A percentile compares a stretch with the other conserved stretches of the same genome.
These are phyloP conservation scores for Pestalotiopsis sp. DNA, from an alignment of 2,329 filamentous ascomycete species.

Conservation along the genomic window DNA sequence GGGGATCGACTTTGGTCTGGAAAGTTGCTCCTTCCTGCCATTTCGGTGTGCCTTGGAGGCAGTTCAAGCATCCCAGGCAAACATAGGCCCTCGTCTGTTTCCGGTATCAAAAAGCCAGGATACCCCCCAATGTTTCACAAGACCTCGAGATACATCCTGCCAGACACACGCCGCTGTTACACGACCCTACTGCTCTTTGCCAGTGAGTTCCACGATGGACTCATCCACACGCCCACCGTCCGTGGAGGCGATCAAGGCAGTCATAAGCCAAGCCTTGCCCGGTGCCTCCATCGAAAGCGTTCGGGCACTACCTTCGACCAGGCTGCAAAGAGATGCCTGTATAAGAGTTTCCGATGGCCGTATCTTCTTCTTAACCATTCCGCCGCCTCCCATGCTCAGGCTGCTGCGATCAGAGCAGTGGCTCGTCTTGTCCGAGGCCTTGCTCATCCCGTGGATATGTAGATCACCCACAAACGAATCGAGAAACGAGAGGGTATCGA, in stretches of 20 bases:
- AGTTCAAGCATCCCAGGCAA: conserved; percentile 21
- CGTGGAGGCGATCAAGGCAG: conserved; percentile 35
- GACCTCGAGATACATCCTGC: conserved; percentile 28
- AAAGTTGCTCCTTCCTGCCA: conserved; percentile 9
- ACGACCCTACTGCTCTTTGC: conserved; percentile 24
- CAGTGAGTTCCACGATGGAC: conserved; percentile 36
- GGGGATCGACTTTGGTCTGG: conserved; percentile 3
- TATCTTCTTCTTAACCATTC: conserved; percentile 42
- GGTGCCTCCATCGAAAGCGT: conserved; percentile 35
- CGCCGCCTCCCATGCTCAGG: conserved; percentile 43
- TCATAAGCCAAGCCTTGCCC: conserved; percentile 37
- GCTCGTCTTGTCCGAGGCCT: conserved; percentile 46
- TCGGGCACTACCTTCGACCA: conserved; percentile 26
- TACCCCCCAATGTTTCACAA: conserved; percentile 30
- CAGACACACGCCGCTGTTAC: conserved; percentile 25
- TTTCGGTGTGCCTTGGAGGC: conserved; percentile 24
- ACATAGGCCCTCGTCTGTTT: conserved; percentile 19
- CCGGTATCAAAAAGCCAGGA: conserved; percentile 27
- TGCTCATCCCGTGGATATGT: conserved; percentile 46
- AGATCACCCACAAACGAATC: conserved; percentile 19
- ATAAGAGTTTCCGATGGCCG: conserved; percentile 44
- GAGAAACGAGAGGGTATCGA: conserved; percentile 9
- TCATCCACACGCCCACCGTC: conserved; percentile 29
- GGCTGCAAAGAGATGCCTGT: conserved; percentile 45
- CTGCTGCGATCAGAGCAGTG: conserved; percentile 50